Conservation (phyloP, 768 basidiomycete species). For the Serpula lacrymans region DNA sequence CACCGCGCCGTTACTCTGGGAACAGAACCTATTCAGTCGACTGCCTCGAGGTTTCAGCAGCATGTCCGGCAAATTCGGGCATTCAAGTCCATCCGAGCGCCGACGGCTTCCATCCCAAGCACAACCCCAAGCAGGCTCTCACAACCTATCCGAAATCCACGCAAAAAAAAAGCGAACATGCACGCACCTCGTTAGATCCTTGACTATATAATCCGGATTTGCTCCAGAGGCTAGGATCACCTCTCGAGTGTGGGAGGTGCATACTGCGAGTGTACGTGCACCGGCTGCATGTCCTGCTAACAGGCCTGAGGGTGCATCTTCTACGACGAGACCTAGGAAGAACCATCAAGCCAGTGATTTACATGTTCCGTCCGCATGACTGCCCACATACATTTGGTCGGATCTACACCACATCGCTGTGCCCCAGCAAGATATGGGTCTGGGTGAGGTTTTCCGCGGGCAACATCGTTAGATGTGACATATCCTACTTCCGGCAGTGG, state of each 20-base stretch:
- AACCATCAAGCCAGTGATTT: neutral
- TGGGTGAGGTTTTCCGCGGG: constrained; percentile 70
- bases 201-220: constrained; percentile 62
- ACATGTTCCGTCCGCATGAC: neutral
- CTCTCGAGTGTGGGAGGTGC: constrained; percentile 69
- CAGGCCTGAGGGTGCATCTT: constrained; percentile 87
- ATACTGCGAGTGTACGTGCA: constrained; percentile 73
- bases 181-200: constrained; percentile 63
- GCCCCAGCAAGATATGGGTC: constrained; percentile 85
- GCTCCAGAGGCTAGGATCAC: constrained; percentile 49
- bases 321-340: constrained; percentile 71
- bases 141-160: neutral
- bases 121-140: neutral
- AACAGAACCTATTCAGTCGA: neutral
- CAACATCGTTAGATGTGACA: constrained; percentile 65
- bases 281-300: constrained; percentile 74
- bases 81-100: constrained; percentile 1
- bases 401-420: constrained; percentile 47
- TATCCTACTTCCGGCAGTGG: constrained; percentile 55
- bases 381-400: constrained; percentile 49
- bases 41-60: neutral
- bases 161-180: neutral
- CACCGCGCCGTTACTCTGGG: constrained; percentile 45
- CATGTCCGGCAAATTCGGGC: neutral
- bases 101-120: neutral